phyloP scores from a whole-genome alignment of 1,284 basidiomycete species.

The Apiotrichum mycotoxinovorans region DNA sequence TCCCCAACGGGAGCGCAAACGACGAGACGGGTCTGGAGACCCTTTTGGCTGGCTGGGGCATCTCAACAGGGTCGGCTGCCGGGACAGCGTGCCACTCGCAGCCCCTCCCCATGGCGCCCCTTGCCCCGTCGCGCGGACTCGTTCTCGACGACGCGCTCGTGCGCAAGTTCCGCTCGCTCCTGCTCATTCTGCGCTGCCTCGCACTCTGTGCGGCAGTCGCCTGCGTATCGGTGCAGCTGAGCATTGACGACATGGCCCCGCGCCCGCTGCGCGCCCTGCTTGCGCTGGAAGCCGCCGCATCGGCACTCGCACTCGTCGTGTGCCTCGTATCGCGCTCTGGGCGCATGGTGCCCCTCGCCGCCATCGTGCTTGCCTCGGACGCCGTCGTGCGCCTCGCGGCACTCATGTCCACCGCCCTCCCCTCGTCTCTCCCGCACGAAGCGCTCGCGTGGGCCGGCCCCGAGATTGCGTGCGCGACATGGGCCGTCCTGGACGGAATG shows the following conservation, averaged over 20 bases:
- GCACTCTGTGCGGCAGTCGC: background rate
- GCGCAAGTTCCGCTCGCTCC: constrained; percentile 3
- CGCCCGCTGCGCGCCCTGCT: constrained; percentile 1
- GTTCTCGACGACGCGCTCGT: constrained; percentile 4
- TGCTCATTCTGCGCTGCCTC: constrained; percentile 5
- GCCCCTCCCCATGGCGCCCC: background rate
- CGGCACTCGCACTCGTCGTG: constrained; percentile 7
- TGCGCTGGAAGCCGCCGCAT: constrained; percentile 2
- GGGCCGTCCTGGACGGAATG: constrained; percentile 9
- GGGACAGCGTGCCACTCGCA: background rate
- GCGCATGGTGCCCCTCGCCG: background rate
- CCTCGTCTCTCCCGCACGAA: background rate
- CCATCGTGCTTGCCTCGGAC: constrained; percentile 8
- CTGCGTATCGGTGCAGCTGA: background rate
- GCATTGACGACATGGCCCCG: background rate
- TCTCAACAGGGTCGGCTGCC: constrained; percentile 10
- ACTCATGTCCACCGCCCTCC: constrained; percentile 4
- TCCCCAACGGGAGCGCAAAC: constrained; percentile 15
- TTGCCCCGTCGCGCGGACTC: constrained; percentile 1
- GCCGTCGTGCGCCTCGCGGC: constrained; percentile 4
- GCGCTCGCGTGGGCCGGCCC: constrained; percentile 1
- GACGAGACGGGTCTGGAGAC: constrained; percentile 44
- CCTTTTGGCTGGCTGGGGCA: constrained; percentile 40
- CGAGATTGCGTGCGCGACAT: constrained; percentile 8
- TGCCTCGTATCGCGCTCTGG: constrained; percentile 1